Evolutionary conservation across 116 monocot genomes (phyloP), one percentile per base, ranked within the genome.

Genomic region (Cymodocea nodosa): DNA sequence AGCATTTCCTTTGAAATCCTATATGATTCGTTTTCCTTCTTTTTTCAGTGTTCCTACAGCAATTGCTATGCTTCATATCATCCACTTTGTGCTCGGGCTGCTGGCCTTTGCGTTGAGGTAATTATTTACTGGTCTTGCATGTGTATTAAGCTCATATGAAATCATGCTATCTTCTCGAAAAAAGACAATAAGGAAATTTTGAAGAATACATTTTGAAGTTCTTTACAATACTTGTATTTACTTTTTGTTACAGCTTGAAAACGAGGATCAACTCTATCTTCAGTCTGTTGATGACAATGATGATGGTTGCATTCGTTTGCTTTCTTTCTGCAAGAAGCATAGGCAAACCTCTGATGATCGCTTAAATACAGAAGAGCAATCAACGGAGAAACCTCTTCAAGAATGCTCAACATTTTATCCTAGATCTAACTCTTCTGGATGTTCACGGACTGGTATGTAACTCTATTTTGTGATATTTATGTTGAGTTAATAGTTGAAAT

Each of bases 21-120:
- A 16, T 60, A 17, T 60, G 18, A 15, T 19, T 18, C 6, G n/a
- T 62, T 16, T 17, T 17, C 40, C 39, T 35, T 2, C 52, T 18
- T 53, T 48, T 53, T 52, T 13, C 77, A 98, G 98, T 98, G 98
- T 48, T 98, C 88, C 69, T 82, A 86, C 73, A 77, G 68, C 76
- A 84, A 76, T 34, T 98, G 98, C 48, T 78, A 82, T 69, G 83
- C 86, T 44, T 92, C 98, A 51, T 98, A 98, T 75, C 98, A 98
- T 82, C 98, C 98, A 71, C 91, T 98, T 69, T 98, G 98, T 79
- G 98, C 98, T 55, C 91, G 98, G 74, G 92, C 92, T 86, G 92
- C 88, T 77, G 98, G 86, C 30, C 92, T 92, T 68, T 98, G 88
- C 77, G 82, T 86, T 67, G 98, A 97, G 91, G 97, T 97, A 80